Conservation (phyloP, 202 grass and related monocot species). For the Digitaria exilis region DNA sequence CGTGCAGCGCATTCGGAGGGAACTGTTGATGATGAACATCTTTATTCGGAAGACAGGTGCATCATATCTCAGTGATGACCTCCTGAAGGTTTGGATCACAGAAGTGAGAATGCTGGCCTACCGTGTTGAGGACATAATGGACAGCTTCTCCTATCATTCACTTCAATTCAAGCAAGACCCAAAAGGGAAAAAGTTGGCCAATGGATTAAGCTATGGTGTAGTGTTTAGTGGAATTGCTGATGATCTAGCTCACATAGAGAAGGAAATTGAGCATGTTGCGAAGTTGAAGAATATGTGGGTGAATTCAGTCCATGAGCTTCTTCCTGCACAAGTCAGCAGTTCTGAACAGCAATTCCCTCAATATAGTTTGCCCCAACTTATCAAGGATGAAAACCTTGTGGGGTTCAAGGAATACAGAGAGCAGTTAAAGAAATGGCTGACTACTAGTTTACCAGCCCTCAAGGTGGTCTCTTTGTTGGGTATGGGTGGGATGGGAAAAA, state of each 20-base stretch:
- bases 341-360: neutral
- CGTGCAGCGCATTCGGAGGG: conserved; percentile 8
- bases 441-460: neutral
- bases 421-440: conserved; percentile 16
- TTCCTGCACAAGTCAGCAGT: neutral
- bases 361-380: neutral
- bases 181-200: neutral
- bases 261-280: conserved; percentile 25
- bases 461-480: conserved; percentile 47
- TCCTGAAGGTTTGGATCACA: conserved; percentile 43
- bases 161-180: neutral
- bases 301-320: neutral
- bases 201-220: neutral
- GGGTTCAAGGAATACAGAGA: conserved; percentile 27
- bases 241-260: conserved; percentile 9
- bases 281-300: conserved; percentile 6
- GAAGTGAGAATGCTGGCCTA: conserved; percentile 44
- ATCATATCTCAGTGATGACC: neutral
- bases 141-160: conserved; percentile 31
- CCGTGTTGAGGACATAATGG: conserved; percentile 44
- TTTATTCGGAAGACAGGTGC: conserved; percentile 30
- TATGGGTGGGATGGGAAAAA: conserved; percentile 68
- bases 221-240: conserved; percentile 24
- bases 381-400: conserved; percentile 46
- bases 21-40: conserved; percentile 34